These are phyloP conservation scores for Schoenoplectus triqueter DNA, from an alignment of 202 grass and related monocot species.

Conservation along the genomic window DNA sequence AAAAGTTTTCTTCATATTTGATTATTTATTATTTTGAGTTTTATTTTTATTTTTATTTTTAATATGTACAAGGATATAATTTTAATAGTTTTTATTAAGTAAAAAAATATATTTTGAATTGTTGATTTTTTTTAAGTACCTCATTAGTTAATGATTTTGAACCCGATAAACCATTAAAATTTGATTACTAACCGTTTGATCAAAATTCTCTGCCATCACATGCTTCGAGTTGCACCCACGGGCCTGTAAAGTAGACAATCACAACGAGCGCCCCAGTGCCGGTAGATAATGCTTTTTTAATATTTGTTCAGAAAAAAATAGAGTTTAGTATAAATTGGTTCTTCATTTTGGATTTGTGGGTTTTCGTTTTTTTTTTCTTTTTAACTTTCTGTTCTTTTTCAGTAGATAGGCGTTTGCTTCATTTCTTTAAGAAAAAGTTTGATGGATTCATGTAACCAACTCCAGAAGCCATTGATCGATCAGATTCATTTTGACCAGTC, in stretches of 20 bases:
- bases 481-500: background rate
- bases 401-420: background rate
- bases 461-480: background rate
- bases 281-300: background rate
- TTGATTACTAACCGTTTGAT: too few species aligned
- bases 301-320: background rate
- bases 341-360: background rate
- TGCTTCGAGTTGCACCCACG: conserved; percentile 26
- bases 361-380: too few species aligned
- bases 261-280: background rate
- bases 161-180: too few species aligned
- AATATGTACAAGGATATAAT: too few species aligned
- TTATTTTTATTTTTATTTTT: too few species aligned
- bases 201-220: background rate
- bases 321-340: background rate
- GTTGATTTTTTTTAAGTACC: too few species aligned
- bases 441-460: background rate
- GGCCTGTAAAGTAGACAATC: background rate
- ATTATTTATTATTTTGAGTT: too few species aligned
- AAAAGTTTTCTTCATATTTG: too few species aligned
- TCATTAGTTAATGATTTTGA: too few species aligned
- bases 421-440: background rate
- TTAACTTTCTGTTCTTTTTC: too few species aligned
- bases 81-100: too few species aligned
- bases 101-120: too few species aligned